Evolutionary conservation across 768 basidiomycete genomes (phyloP).

Genomic region (Lactifluus subvellereus): DNA sequence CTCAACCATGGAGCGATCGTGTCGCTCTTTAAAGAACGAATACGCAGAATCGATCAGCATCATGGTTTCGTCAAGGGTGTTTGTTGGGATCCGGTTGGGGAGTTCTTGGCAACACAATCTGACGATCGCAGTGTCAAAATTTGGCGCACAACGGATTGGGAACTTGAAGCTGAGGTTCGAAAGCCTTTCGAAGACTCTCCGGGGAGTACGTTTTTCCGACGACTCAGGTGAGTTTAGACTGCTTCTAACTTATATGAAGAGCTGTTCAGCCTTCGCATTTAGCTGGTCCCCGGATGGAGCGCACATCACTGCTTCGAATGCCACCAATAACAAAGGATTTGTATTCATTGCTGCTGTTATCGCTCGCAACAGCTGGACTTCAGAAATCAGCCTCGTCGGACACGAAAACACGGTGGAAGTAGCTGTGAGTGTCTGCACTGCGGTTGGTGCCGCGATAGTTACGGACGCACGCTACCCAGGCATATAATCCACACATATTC

Average conservation of each 20-base stretch:
- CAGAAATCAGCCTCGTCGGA: slow-evolving; percentile 90
- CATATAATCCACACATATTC: slow-evolving; percentile 95
- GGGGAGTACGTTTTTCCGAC: slow-evolving; percentile 88
- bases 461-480: slow-evolving; percentile 36
- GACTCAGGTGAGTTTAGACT: slow-evolving; percentile 59
- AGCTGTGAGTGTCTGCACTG: slow-evolving; percentile 51
- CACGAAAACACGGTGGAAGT: slow-evolving; percentile 98
- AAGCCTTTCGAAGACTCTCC: slow-evolving; percentile 94
- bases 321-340: slow-evolving; percentile 91
- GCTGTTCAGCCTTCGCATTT: slow-evolving; percentile 1
- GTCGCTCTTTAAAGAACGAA: slow-evolving; percentile 49
- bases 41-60: slow-evolving; percentile 81
- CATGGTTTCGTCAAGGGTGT: slow-evolving; percentile 98
- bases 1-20: neutral
- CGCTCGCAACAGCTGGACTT: slow-evolving; percentile 80
- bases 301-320: slow-evolving; percentile 95
- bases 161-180: slow-evolving; percentile 71
- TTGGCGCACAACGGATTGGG: slow-evolving; percentile 94
- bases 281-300: slow-evolving; percentile 99
- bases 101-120: slow-evolving; percentile 95
- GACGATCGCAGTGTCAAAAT: slow-evolving; percentile 96
- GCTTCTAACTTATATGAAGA: neutral
- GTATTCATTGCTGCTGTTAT: slow-evolving; percentile 98
- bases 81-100: slow-evolving; percentile 97
- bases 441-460: neutral